phyloP scores from a whole-genome alignment of 257 asterid species.

The Orobanche coerulescens region DNA sequence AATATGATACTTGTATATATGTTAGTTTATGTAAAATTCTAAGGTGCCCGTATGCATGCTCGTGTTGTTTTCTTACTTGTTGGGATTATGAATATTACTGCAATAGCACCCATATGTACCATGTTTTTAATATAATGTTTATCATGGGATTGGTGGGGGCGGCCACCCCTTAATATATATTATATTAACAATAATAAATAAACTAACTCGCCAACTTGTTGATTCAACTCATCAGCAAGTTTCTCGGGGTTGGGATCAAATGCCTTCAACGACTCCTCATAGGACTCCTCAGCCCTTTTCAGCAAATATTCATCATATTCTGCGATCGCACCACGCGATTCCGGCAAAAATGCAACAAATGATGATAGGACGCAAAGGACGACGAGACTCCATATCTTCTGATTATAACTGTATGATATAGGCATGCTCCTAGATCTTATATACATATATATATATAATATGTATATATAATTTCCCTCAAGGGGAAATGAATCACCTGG shows the following conservation, averaged over 20 bases:
- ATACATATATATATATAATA: not conserved
- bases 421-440: not conserved
- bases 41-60: no score
- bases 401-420: constrained; percentile 19
- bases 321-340: constrained; percentile 34
- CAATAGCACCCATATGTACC: no score
- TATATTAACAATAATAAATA: not conserved
- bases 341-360: constrained; percentile 21
- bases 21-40: no score
- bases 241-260: constrained; percentile 52
- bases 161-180: not conserved
- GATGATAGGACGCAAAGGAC: constrained; percentile 17
- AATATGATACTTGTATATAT: no score
- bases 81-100: no score
- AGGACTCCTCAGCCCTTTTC: constrained; percentile 40
- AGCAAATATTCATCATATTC: constrained; percentile 41
- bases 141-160: not conserved
- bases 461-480: not conserved
- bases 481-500: constrained; percentile 27
- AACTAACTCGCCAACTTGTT: constrained; percentile 61
- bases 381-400: constrained; percentile 13
- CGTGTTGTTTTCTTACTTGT: no score
- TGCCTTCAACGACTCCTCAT: constrained; percentile 38
- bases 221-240: constrained; percentile 34
- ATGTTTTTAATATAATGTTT: not conserved